phyloP scores from a whole-genome alignment of 768 basidiomycete genomes.

The Rhodotorula kratochvilovae region DNA sequence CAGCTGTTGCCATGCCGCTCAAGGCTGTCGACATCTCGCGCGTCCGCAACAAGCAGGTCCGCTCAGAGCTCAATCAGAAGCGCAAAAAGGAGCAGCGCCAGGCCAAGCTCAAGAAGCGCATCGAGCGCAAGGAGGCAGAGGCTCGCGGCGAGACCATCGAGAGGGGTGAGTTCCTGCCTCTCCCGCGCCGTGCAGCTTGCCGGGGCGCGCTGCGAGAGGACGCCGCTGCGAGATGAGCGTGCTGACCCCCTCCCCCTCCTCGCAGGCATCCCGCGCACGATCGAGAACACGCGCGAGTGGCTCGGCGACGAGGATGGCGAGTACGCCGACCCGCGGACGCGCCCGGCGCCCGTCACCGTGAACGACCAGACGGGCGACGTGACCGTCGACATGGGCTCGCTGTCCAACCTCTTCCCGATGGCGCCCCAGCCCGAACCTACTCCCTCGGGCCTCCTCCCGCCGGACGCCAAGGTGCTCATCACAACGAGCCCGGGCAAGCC shows the following conservation, averaged over 20 bases:
- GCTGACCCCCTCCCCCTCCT: not conserved
- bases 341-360: slow-evolving; percentile 36
- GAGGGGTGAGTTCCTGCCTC: slow-evolving; percentile 54
- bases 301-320: slow-evolving; percentile 40
- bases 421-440: slow-evolving; percentile 51
- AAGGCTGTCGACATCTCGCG: slow-evolving; percentile 5
- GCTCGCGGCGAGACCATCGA: slow-evolving; percentile 72
- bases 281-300: slow-evolving; percentile 87
- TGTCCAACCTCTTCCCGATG: slow-evolving; percentile 52
- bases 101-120: slow-evolving; percentile 60
- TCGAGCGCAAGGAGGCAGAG: slow-evolving; percentile 74
- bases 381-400: slow-evolving; percentile 47
- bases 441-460: slow-evolving; percentile 50
- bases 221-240: too few species aligned
- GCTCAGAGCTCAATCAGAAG: slow-evolving; percentile 29
- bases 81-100: slow-evolving; percentile 36
- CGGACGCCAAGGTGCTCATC: slow-evolving; percentile 39
- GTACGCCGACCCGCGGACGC: slow-evolving; percentile 35
- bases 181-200: slow-evolving; percentile 39
- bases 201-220: too few species aligned
- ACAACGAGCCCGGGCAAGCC: slow-evolving; percentile 40
- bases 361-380: slow-evolving; percentile 49
- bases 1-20: slow-evolving; percentile 15
- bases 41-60: slow-evolving; percentile 39
- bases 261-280: slow-evolving; percentile 53